phyloP scores from a whole-genome alignment of 441 rosid species.

The Gossypium schwendimanii region DNA sequence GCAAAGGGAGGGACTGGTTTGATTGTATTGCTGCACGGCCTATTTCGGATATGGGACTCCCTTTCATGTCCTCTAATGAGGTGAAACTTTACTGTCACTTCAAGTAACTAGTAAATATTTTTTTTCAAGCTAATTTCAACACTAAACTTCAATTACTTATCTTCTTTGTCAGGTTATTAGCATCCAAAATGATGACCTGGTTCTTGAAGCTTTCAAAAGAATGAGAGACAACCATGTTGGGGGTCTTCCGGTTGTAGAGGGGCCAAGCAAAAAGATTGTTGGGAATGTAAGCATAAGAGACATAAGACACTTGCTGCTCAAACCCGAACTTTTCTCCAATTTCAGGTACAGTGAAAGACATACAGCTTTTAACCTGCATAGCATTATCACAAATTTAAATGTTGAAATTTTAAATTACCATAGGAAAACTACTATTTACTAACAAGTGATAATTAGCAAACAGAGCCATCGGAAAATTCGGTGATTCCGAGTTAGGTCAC shows the following conservation, averaged over 20 bases:
- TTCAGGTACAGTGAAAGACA: conserved; percentile 42
- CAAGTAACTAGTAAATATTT: neutral
- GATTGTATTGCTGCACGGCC: conserved; percentile 54
- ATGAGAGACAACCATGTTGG: conserved; percentile 74
- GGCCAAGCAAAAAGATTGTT: conserved; percentile 44
- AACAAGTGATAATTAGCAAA: neutral
- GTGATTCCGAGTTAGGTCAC: neutral
- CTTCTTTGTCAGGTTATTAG: conserved; percentile 45
- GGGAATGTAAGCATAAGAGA: conserved; percentile 79
- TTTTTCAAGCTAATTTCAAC: neutral
- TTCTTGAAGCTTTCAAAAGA: conserved; percentile 74
- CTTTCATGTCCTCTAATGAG: conserved; percentile 61
- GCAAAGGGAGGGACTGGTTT: conserved; percentile 90
- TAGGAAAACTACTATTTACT: neutral
- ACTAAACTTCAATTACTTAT: conserved; percentile 3
- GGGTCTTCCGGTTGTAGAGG: conserved; percentile 66
- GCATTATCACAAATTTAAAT: neutral
- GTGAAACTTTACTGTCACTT: conserved; percentile 21
- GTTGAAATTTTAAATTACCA: neutral
- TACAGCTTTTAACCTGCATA: neutral
- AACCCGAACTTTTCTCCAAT: conserved; percentile 60
- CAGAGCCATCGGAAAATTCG: neutral
- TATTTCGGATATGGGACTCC: conserved; percentile 73
- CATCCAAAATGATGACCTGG: conserved; percentile 45
- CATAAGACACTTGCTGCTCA: conserved; percentile 56